Percentiles rank a stretch among this genome's conserved stretches.
Conservation (phyloP, 169 alveolate species). For the Amoebophrya sp. region DNA sequence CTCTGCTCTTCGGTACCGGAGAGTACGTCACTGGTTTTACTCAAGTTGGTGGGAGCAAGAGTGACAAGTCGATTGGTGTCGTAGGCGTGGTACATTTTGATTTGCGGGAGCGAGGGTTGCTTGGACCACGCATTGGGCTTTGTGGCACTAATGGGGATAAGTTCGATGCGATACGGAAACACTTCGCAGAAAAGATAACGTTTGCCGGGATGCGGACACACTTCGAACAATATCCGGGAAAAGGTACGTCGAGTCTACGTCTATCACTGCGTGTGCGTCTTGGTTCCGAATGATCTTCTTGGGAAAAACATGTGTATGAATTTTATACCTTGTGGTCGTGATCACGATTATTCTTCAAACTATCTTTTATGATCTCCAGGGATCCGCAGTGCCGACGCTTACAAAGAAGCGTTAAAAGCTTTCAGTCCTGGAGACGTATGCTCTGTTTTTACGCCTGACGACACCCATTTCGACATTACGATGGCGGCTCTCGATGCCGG, state of each 20-base stretch:
- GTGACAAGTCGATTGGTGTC: constrained; percentile 20
- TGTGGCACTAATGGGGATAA: constrained; percentile 25
- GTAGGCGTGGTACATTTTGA: constrained; percentile 27
- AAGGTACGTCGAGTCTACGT: not conserved
- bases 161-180: not conserved
- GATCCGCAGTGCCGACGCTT: not conserved
- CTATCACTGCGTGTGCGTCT: no score
- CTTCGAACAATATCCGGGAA: not conserved
- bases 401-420: not conserved
- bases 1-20: constrained; percentile 10
- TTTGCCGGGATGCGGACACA: not conserved
- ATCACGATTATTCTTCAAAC: no score
- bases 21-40: constrained; percentile 26
- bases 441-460: constrained; percentile 33
- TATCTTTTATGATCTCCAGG: no score
- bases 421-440: not conserved
- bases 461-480: constrained; percentile 33
- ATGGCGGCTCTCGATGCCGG: constrained; percentile 26
- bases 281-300: no score
- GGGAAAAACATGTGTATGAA: no score
- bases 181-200: not conserved
- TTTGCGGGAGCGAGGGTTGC: not conserved
- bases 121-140: not conserved
- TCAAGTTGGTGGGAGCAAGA: not conserved
- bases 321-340: no score